phyloP scores from a whole-genome alignment of 371 early-diverging fungal genomes.

The Mortierella sp. region DNA sequence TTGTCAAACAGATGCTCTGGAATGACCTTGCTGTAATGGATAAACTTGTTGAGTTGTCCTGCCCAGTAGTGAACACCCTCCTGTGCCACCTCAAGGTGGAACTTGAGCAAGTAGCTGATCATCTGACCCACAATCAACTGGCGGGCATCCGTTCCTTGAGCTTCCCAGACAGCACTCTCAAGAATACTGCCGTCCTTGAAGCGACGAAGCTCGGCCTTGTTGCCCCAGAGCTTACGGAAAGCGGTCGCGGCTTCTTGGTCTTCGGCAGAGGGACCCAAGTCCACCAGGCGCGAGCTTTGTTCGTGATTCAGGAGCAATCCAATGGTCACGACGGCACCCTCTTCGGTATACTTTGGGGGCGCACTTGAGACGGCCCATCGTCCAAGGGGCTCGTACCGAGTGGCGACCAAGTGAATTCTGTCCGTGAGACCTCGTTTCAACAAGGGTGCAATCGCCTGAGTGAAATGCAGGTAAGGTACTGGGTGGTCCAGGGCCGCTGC shows the following conservation, averaged over 20 bases:
- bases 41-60: conserved; percentile 70
- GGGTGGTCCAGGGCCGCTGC: conserved; percentile 69
- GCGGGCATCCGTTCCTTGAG: conserved; percentile 74
- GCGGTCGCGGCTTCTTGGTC: conserved; percentile 67
- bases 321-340: conserved; percentile 50
- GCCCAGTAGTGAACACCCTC: conserved; percentile 73
- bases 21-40: conserved; percentile 58
- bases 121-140: conserved; percentile 84
- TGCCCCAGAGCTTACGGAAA: conserved; percentile 88
- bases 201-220: conserved; percentile 83
- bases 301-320: conserved; percentile 81
- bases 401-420: conserved; percentile 69
- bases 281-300: conserved; percentile 73
- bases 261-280: conserved; percentile 82
- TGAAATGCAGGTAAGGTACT: conserved; percentile 61
- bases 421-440: conserved; percentile 75
- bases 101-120: conserved; percentile 76
- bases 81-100: conserved; percentile 69
- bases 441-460: conserved; percentile 58
- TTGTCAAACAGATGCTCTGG: conserved; percentile 61
- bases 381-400: conserved; percentile 52
- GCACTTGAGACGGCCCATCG: conserved; percentile 55
- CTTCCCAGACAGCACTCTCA: conserved; percentile 85
- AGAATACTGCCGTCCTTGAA: conserved; percentile 90
- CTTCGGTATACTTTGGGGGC: conserved; percentile 29